Evolutionary conservation across 805 yeast genomes (phyloP), one percentile per base, ranked within the genome.

Genomic region (Kodamaea leandrae): DNA sequence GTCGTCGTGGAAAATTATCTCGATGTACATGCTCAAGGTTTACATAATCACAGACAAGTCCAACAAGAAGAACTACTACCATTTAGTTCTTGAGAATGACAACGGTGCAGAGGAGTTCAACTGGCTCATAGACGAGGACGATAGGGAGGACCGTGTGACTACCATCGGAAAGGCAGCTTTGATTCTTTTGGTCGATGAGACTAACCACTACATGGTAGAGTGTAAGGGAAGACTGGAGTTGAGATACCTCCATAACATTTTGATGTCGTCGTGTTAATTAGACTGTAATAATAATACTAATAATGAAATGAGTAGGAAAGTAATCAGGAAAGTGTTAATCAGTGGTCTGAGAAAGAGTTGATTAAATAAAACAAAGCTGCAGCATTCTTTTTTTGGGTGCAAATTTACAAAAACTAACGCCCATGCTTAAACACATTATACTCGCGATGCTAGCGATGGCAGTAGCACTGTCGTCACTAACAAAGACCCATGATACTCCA

Each of bases 111-210:
- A 48, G 8, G 41, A 41, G 6, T 52, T 46, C 41, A 53, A 44
- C 45, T 69, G 74, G 73, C 43, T 58, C 12, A 56, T 69, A 30
- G 32, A 49, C 16, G 68, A 60, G 18, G 61, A 57, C 14, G 61
- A 58, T 7, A 61, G 55, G 38, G 45, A 40, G 21, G 52, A 54
- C 28, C 48, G 61, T 19, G 51, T 68, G 15, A 65, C 67, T 44
- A 52, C 57, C 37, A 67, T 69, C 21, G 75, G 75, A 8, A 69
- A 64, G 41, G 75, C 75, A 6, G 75, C 71, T 7, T 51, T 69
- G 43, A 57, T 68, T 46, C 56, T 69, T 32, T 61, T 57, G 41
- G 63, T 50, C 1, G 45, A 50, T n/a, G 56, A 57, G 6, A 48
- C 51, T 32, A 63, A 61, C 7, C 54, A 62, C 29, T 69, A 45